These are phyloP conservation scores for Ammopiptanthus mongolicus DNA, from an alignment of 306 rosid genomes.

Conservation along the genomic window DNA sequence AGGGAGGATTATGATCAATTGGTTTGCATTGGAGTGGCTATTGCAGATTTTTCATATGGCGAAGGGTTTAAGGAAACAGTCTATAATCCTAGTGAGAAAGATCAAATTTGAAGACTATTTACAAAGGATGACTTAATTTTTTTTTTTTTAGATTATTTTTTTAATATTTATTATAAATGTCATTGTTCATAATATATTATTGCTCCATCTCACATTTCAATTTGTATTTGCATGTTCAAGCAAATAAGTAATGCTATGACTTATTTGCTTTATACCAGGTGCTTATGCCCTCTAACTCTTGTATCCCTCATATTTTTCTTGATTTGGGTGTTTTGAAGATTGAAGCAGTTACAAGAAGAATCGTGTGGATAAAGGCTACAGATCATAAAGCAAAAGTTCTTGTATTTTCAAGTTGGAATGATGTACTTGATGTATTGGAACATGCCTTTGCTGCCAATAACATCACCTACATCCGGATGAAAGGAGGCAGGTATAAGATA, in stretches of 20 bases:
- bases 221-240: conserved; percentile 12
- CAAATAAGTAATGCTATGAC: neutral
- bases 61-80: neutral
- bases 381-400: conserved; percentile 74
- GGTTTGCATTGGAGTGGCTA: neutral
- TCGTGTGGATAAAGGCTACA: conserved; percentile 75
- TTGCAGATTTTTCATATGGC: neutral
- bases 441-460: conserved; percentile 72
- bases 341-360: conserved; percentile 90
- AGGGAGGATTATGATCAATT: neutral
- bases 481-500: conserved; percentile 88
- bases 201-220: conserved; percentile 2
- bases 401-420: conserved; percentile 95
- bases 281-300: neutral
- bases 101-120: neutral
- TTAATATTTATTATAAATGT: neutral
- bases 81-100: neutral
- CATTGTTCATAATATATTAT: conserved; percentile 6
- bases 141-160: neutral
- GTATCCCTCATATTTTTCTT: conserved; percentile 1
- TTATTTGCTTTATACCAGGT: neutral
- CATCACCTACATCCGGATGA: conserved; percentile 70
- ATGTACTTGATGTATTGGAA: conserved; percentile 90
- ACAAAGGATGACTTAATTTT: neutral
- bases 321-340: conserved; percentile 47